Evolutionary conservation across 805 yeast species (phyloP).

Genomic region (Metschnikowia noctiluminum): DNA sequence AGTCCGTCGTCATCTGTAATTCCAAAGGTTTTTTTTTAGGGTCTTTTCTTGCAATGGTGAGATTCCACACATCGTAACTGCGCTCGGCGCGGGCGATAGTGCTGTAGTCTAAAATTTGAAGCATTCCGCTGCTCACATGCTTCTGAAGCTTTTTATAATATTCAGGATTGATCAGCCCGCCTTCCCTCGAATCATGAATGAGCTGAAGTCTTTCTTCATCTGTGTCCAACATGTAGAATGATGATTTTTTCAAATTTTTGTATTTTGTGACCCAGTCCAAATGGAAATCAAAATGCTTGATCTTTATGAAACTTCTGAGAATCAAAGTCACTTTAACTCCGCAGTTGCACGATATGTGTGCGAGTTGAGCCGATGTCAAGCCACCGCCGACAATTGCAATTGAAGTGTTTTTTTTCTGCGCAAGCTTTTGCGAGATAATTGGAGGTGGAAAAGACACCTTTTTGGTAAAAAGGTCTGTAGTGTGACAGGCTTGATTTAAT

Average conservation of each 20-base stretch:
- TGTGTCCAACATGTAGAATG: conserved; percentile 41
- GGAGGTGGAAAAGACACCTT: conserved; percentile 24
- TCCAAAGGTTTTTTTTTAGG: conserved; percentile 4
- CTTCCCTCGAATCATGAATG: conserved; percentile 42
- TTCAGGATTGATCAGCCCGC: conserved; percentile 46
- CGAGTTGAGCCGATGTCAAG: conserved; percentile 44
- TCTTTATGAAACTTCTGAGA: conserved; percentile 35
- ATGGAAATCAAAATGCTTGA: conserved; percentile 47
- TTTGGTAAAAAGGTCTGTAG: conserved; percentile 32
- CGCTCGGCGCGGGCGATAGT: conserved; percentile 24
- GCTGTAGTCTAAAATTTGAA: conserved; percentile 29
- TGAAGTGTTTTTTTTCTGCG: conserved; percentile 3
- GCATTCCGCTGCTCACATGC: conserved; percentile 28
- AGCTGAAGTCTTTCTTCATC: conserved; percentile 41
- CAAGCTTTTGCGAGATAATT: conserved; percentile 15
- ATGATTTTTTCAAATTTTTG: conserved; percentile 42
- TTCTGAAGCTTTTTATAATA: conserved; percentile 31
- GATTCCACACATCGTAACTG: conserved; percentile 29
- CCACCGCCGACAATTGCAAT: conserved; percentile 46
- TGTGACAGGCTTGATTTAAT: conserved; percentile 31
- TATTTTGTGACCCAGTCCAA: conserved; percentile 49
- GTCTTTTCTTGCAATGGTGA: conserved; percentile 13
- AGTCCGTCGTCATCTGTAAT: conserved; percentile 20
- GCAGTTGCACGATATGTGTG: conserved; percentile 31
- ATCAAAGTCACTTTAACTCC: conserved; percentile 35